phyloP scores from a whole-genome alignment of 1,139 yeast species.

The Saccharomyces hybrid region DNA sequence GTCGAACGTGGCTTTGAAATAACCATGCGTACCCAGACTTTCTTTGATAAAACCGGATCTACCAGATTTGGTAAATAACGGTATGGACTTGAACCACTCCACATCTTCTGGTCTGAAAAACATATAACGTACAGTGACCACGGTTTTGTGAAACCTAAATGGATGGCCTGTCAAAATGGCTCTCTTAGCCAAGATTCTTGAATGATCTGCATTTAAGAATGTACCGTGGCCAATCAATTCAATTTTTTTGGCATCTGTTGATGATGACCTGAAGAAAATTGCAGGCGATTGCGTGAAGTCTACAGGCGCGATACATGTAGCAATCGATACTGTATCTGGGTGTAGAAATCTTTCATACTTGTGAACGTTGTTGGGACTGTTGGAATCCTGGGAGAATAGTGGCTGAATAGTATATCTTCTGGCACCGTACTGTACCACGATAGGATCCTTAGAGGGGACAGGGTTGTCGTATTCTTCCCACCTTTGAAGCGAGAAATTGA shows the following conservation, averaged over 20 bases:
- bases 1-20: conserved; percentile 93
- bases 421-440: conserved; percentile 88
- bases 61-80: conserved; percentile 86
- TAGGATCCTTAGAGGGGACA: conserved; percentile 66
- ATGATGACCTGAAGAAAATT: conserved; percentile 50
- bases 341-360: conserved; percentile 81
- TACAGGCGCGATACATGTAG: conserved; percentile 84
- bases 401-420: conserved; percentile 85
- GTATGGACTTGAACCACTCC: conserved; percentile 83
- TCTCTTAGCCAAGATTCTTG: conserved; percentile 81
- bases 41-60: conserved; percentile 92
- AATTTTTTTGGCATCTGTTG: conserved; percentile 40
- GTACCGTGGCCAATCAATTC: conserved; percentile 87
- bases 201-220: conserved; percentile 77
- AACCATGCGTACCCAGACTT: conserved; percentile 96
- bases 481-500: conserved; percentile 72
- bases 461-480: conserved; percentile 89
- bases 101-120: conserved; percentile 90
- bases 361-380: conserved; percentile 77
- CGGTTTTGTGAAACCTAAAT: conserved; percentile 85
- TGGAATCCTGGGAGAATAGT: conserved; percentile 70
- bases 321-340: conserved; percentile 66
- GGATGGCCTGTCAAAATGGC: conserved; percentile 91
- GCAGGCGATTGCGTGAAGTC: conserved; percentile 75
- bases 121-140: conserved; percentile 94